Conservation (phyloP, 768 basidiomycete genomes). For the Auriscalpium orientale region DNA sequence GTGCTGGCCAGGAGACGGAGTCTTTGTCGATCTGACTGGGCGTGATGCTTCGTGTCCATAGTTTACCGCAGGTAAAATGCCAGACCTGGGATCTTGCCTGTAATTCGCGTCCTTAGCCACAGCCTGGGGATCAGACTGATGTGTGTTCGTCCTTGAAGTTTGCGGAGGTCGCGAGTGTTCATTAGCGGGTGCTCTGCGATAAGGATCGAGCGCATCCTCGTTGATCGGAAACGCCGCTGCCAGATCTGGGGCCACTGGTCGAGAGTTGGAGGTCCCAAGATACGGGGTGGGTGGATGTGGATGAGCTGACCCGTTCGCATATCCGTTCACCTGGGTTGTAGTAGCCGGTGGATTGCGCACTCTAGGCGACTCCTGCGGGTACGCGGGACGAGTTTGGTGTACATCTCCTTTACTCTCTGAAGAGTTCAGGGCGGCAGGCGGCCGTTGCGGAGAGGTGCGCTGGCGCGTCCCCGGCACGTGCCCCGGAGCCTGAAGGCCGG, state of each 20-base stretch:
- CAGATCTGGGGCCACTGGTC: conserved; percentile 7
- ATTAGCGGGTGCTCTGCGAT: not conserved
- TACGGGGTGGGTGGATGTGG: not conserved
- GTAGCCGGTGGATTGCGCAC: not conserved
- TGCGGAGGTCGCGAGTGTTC: not conserved
- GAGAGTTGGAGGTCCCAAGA: not conserved
- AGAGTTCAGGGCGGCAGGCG: not conserved
- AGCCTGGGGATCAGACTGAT: not conserved
- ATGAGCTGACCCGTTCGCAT: not conserved
- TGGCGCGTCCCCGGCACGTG: not conserved
- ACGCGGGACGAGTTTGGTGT: not conserved
- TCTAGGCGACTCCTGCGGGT: not conserved
- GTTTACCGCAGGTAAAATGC: not conserved
- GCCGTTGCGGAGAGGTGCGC: not conserved
- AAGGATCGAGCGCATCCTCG: conserved; percentile 7
- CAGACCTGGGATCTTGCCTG: not conserved
- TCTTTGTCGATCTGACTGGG: conserved; percentile 11
- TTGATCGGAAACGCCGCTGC: conserved; percentile 12
- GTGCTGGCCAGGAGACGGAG: conserved; percentile 11
- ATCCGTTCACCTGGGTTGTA: not conserved
- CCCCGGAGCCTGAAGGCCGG: not conserved
- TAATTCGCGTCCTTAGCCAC: not conserved
- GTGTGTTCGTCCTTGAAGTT: not conserved
- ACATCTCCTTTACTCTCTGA: not conserved
- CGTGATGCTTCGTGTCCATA: not conserved